Conservation (phyloP, 805 yeast genomes). For the Candida hispaniensis region DNA sequence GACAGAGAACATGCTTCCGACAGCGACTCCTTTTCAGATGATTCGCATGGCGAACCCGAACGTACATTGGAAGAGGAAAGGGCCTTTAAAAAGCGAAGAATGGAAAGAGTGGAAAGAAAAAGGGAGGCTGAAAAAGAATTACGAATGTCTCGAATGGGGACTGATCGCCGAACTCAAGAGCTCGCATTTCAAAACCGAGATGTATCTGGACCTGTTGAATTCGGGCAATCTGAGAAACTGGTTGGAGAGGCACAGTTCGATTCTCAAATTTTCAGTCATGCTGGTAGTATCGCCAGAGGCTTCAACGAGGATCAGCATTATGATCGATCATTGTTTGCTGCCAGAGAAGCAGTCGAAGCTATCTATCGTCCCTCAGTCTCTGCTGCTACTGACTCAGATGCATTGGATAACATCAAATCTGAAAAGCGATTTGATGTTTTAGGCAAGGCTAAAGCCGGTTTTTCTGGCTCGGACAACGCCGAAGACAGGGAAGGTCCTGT, state of each 20-base stretch:
- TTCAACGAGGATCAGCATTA: slow-evolving; percentile 42
- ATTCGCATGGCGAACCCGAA: slow-evolving; percentile 5
- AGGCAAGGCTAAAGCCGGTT: slow-evolving; percentile 20
- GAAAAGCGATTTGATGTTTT: slow-evolving; percentile 27
- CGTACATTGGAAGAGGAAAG: not conserved
- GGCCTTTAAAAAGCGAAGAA: slow-evolving; percentile 20
- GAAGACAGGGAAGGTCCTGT: slow-evolving; percentile 34
- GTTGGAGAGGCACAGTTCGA: slow-evolving; percentile 42
- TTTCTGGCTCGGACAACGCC: slow-evolving; percentile 18
- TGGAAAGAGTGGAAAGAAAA: slow-evolving; percentile 36
- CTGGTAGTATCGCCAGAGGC: slow-evolving; percentile 16
- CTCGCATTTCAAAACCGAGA: slow-evolving; percentile 42
- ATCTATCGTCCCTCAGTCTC: slow-evolving; percentile 37
- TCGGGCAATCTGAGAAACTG: slow-evolving; percentile 36
- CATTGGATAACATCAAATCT: slow-evolving; percentile 19
- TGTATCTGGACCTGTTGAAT: slow-evolving; percentile 44
- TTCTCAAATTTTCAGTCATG: slow-evolving; percentile 40
- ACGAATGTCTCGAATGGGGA: slow-evolving; percentile 35
- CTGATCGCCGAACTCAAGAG: slow-evolving; percentile 34
- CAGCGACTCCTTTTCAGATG: not conserved
- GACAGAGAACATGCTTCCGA: slow-evolving; percentile 22
- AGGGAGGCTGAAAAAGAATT: slow-evolving; percentile 40
- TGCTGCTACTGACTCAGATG: slow-evolving; percentile 21
- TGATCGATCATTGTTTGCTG: slow-evolving; percentile 47
- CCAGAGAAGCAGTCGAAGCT: slow-evolving; percentile 40